Percentiles rank a stretch among this genome's conserved stretches.
Conservation (phyloP, 2,329 filamentous ascomycete species). For the Diaporthe vexans region DNA sequence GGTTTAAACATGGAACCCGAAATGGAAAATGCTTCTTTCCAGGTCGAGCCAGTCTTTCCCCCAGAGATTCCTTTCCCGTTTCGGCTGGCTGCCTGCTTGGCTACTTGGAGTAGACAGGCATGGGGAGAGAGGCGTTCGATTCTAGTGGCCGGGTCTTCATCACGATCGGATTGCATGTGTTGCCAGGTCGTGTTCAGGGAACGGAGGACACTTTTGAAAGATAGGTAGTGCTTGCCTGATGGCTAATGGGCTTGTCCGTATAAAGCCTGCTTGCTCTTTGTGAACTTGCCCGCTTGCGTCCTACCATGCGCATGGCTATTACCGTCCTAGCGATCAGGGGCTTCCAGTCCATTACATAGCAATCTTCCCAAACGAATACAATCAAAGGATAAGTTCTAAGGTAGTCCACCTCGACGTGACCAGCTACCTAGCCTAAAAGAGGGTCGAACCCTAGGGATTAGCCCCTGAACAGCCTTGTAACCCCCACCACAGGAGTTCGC, state of each 20-base stretch:
- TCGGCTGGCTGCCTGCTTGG: no score
- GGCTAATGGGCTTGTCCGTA: background rate
- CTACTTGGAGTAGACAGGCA: background rate
- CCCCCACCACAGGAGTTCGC: slow-evolving; percentile 19
- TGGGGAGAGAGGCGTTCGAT: background rate
- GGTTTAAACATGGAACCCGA: background rate
- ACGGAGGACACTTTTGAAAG: no score
- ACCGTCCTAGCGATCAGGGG: background rate
- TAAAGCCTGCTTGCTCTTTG: background rate
- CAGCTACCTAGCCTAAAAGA: background rate
- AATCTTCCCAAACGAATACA: no score
- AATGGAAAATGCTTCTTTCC: no score
- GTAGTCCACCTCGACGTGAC: no score
- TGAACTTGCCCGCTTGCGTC: background rate
- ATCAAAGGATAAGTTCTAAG: background rate
- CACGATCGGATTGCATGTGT: background rate
- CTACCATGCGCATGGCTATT: background rate
- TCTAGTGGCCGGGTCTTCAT: no score
- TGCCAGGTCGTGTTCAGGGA: no score
- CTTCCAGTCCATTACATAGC: background rate
- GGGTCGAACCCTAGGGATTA: slow-evolving; percentile 6
- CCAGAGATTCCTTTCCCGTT: no score
- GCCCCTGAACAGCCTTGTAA: slow-evolving; percentile 14
- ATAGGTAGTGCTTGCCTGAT: background rate
- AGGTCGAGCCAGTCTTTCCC: no score